Evolutionary conservation across 2,329 filamentous ascomycete species (phyloP).

Genomic region (Pezicula neosporulosa): DNA sequence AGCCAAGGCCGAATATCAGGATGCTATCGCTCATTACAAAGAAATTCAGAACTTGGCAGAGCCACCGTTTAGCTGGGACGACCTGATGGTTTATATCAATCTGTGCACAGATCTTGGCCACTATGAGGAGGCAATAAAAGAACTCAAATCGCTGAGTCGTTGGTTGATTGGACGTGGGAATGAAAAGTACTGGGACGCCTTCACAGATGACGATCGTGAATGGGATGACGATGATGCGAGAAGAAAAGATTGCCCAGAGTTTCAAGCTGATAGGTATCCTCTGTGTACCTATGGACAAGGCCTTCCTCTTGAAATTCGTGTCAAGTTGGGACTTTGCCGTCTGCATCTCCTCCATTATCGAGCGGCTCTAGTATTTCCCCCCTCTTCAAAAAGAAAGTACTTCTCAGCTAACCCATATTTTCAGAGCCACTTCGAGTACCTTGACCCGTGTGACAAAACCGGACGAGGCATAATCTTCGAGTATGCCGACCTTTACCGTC

Average conservation of each 20-base stretch:
- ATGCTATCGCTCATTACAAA: conserved; percentile 26
- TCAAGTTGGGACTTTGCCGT: conserved; percentile 82
- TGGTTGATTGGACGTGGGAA: conserved; percentile 76
- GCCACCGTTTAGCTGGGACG: conserved; percentile 58
- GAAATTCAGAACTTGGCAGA: conserved; percentile 6
- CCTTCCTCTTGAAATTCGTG: conserved; percentile 76
- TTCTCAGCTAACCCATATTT: conserved; percentile 5
- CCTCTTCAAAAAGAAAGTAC: conserved; percentile 5
- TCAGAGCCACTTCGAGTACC: conserved; percentile 64
- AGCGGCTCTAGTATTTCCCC: conserved; percentile 67
- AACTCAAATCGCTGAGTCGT: conserved; percentile 69
- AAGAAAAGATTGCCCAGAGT: conserved; percentile 59
- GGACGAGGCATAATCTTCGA: conserved; percentile 52
- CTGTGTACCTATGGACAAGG: conserved; percentile 64
- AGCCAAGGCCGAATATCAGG: conserved; percentile 30
- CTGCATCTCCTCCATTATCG: conserved; percentile 62
- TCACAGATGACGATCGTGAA: conserved; percentile 75
- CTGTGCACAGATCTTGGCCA: conserved; percentile 65
- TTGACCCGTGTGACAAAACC: conserved; percentile 58
- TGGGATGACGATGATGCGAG: conserved; percentile 77
- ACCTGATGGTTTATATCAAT: conserved; percentile 82
- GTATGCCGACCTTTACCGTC: conserved; percentile 76
- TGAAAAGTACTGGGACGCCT: conserved; percentile 75
- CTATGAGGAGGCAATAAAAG: conserved; percentile 62
- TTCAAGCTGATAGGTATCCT: conserved; percentile 50